Evolutionary conservation across 1,284 basidiomycete genomes (phyloP), one percentile per base, ranked within the genome.

Genomic region (Fistulina hepatica): DNA sequence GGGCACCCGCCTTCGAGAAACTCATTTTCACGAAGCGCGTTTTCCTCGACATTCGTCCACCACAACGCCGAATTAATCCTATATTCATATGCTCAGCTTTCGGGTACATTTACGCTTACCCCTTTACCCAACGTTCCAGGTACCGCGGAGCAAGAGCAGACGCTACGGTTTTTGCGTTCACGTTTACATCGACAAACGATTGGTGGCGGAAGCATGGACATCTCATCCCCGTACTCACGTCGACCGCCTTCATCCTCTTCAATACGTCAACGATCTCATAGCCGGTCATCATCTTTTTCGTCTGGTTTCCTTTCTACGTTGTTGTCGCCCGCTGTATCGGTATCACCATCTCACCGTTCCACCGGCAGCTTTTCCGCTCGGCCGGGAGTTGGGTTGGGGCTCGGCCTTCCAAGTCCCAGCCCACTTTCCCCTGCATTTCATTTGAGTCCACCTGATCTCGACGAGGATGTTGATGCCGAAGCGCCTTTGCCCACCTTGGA

Each of bases 1-100:
- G 74, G 73, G 0, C 64, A 67, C 16, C 58, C 60, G 12, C 31
- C 65, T 43, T 3, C 27, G 17, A 47, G 40, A 34, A 49, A 36
- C 36, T 46, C 39, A 33, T 46, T 50, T 34, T 56, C 30, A 47
- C 61, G 20, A 39, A 57, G 42, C 61, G 60, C 21, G 3, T 58
- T 58, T 44, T 59, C 66, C 16, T 55, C 64, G 5, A 49, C 64
- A 2, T 69, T 71, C 47, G 52, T 60, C 30, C 55, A 60, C 31
- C 49, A 64, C 2, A 71, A 71, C 40, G 68, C 69, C 6, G 81
- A 89, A 47, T 61, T 83, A 9, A 71, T 92, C n/a, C 65, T 92
- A 1, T 93, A 91, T 58, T 78, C 88, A 1, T 92, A 91, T 52
- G 84, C 81, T 0, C 88, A 91, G 48, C 66, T 92, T 19, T 63